Evolutionary conservation across 108 stramenopile genomes (phyloP).

Genomic region (Cafeteria roenbergensis): DNA sequence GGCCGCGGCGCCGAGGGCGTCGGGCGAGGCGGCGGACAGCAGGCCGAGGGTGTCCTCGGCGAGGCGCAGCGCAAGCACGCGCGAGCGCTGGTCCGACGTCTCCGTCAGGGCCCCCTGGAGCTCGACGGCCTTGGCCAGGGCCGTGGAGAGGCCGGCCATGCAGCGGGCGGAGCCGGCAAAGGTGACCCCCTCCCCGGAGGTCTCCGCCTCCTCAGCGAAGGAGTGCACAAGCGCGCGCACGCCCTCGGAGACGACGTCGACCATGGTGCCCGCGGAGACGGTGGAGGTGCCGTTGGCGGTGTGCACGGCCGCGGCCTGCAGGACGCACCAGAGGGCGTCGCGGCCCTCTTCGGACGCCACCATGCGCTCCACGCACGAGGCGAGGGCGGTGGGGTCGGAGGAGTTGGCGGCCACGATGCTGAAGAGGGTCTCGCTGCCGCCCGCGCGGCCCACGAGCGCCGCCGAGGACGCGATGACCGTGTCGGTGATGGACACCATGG

Average conservation of each 20-base stretch:
- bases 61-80: background rate
- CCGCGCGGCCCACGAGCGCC: background rate
- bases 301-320: background rate
- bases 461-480: background rate
- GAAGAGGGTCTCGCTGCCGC: background rate
- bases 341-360: background rate
- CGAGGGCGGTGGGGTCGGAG: background rate
- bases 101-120: background rate
- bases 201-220: background rate
- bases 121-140: background rate
- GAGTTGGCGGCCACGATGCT: background rate
- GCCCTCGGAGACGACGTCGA: background rate
- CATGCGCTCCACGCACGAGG: background rate
- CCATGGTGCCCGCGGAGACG: background rate
- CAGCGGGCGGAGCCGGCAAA: background rate
- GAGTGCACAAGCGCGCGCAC: background rate
- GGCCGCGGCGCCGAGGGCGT: background rate
- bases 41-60: background rate
- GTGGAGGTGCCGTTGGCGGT: background rate
- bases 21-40: background rate
- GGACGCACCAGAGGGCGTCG: constrained; percentile 4
- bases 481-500: background rate
- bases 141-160: background rate
- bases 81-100: background rate
- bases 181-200: background rate